A percentile compares a stretch with the other conserved stretches of the same genome.
Evolutionary conservation across 2,329 filamentous ascomycete species (phyloP).

Genomic region (Botrytis medusae): DNA sequence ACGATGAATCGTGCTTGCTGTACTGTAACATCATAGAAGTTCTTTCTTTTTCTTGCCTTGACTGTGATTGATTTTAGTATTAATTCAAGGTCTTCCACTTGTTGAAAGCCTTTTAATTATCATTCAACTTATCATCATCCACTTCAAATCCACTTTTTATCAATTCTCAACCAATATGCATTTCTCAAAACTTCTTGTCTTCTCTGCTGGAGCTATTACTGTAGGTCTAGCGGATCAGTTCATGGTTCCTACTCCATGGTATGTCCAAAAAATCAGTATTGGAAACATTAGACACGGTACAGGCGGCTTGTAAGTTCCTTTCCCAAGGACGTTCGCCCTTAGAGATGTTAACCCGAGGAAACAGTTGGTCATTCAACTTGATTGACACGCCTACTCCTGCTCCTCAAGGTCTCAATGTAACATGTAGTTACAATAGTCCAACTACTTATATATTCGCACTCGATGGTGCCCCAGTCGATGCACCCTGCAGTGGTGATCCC

Average conservation of each 20-base stretch:
- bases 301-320: constrained; percentile 25
- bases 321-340: background rate
- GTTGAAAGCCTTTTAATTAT: background rate
- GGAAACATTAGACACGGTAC: constrained; percentile 29
- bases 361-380: constrained; percentile 29
- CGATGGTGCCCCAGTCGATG: constrained; percentile 23
- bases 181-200: constrained; percentile 4
- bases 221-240: constrained; percentile 10
- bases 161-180: constrained; percentile 2
- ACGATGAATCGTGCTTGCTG: background rate
- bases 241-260: constrained; percentile 28
- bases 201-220: constrained; percentile 1
- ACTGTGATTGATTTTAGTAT: background rate
- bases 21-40: background rate
- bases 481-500: constrained; percentile 25
- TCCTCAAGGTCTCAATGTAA: constrained; percentile 30
- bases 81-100: background rate
- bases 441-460: constrained; percentile 26
- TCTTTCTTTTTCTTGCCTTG: background rate
- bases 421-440: constrained; percentile 23
- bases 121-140: background rate
- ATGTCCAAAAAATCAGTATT: constrained; percentile 23
- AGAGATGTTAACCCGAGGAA: background rate
- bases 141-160: background rate
- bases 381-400: constrained; percentile 25